Evolutionary conservation across 75 land plant species (phyloP).

Genomic region (Pinus taeda): DNA sequence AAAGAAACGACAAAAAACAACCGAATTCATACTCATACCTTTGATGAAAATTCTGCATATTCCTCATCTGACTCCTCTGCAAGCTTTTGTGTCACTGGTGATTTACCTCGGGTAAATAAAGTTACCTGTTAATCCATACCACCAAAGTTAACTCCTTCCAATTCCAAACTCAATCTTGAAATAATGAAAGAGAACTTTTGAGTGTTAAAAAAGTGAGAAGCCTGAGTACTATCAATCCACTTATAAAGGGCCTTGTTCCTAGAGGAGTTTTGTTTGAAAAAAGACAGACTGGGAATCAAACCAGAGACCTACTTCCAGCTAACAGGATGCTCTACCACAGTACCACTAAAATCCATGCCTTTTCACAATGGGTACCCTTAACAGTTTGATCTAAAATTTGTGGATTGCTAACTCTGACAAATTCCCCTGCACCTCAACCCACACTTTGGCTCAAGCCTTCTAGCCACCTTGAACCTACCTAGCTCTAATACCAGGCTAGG

Average conservation of each 20-base stretch:
- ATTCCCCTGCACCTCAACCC: too few species aligned
- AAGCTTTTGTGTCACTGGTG: conserved; percentile 79
- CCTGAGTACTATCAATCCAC: not conserved
- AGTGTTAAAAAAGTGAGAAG: not conserved
- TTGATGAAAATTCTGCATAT: conserved; percentile 63
- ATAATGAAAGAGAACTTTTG: not conserved
- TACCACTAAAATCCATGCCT: too few species aligned
- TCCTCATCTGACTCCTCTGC: conserved; percentile 87
- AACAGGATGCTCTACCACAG: too few species aligned
- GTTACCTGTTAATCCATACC: conserved; percentile 64
- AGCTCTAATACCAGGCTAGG: too few species aligned
- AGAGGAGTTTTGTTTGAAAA: too few species aligned
- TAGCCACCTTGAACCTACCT: too few species aligned
- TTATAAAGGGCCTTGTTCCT: not conserved
- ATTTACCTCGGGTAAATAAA: conserved; percentile 93
- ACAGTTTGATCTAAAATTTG: too few species aligned
- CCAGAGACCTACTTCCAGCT: too few species aligned
- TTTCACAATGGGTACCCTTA: too few species aligned
- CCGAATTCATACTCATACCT: conserved; percentile 39
- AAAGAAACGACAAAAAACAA: not conserved
- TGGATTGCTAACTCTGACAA: too few species aligned
- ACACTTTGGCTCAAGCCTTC: too few species aligned
- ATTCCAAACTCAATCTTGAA: not conserved
- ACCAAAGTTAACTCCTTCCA: not conserved
- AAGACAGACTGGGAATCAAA: too few species aligned